Conservation (phyloP, 371 early-diverging fungal genomes). For the Polyrhizophydium stewartii region DNA sequence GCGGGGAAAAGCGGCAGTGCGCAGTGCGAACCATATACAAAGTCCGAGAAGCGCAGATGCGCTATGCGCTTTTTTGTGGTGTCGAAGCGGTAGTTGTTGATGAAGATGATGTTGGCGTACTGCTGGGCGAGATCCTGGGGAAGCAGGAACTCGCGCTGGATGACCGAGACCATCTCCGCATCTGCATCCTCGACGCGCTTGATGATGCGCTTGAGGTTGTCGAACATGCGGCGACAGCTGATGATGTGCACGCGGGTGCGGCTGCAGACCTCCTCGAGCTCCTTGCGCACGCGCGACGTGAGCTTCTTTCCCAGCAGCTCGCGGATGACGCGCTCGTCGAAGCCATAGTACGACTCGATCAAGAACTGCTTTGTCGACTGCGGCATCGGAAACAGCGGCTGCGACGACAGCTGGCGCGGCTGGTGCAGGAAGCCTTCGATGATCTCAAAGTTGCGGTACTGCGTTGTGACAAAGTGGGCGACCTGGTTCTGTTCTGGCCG, state of each 20-base stretch:
- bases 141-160: conserved; percentile 46
- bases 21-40: conserved; percentile 42
- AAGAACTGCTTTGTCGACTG: conserved; percentile 27
- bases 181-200: conserved; percentile 57
- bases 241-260: conserved; percentile 40
- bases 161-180: conserved; percentile 36
- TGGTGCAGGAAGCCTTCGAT: conserved; percentile 31
- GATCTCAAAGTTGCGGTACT: conserved; percentile 39
- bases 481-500: not conserved
- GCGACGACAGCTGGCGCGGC: conserved; percentile 26
- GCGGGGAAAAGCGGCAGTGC: not conserved
- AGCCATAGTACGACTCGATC: conserved; percentile 56
- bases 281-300: conserved; percentile 31
- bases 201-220: conserved; percentile 58
- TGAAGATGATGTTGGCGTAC: conserved; percentile 57
- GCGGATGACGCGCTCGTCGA: conserved; percentile 50
- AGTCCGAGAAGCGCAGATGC: conserved; percentile 45
- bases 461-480: not conserved
- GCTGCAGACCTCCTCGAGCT: conserved; percentile 42
- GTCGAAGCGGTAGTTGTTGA: conserved; percentile 54
- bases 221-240: conserved; percentile 61
- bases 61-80: conserved; percentile 55
- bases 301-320: conserved; percentile 44
- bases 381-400: conserved; percentile 41
- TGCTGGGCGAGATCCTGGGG: conserved; percentile 42